Evolutionary conservation across 495 filamentous ascomycete species (phyloP).

Genomic region (Podospora appendiculata): DNA sequence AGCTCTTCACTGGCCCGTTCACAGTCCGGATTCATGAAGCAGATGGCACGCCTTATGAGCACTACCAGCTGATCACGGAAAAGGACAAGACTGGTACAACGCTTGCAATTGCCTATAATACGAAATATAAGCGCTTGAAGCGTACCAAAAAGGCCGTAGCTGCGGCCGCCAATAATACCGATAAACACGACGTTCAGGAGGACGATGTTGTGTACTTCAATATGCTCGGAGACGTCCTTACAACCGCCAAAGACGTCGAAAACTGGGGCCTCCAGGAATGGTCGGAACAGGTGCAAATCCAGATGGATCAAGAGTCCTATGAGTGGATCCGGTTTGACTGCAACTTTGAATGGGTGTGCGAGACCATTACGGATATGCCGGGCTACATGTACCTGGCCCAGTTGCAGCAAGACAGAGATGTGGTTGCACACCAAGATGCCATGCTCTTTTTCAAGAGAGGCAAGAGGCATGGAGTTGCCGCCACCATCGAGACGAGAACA

Average conservation of each 20-base stretch:
- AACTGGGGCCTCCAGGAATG: constrained; percentile 86
- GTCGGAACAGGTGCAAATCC: constrained; percentile 73
- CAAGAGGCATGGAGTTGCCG: constrained; percentile 61
- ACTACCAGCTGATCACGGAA: constrained; percentile 92
- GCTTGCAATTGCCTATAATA: constrained; percentile 96
- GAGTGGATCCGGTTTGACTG: constrained; percentile 98
- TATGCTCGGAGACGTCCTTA: constrained; percentile 85
- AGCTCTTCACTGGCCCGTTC: constrained; percentile 89
- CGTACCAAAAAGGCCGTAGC: constrained; percentile 84
- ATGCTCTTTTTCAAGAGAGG: constrained; percentile 37
- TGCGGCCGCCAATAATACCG: constrained; percentile 47
- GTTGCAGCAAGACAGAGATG: constrained; percentile 93
- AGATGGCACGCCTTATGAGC: constrained; percentile 96
- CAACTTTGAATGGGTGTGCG: constrained; percentile 96
- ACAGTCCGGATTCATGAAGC: constrained; percentile 97
- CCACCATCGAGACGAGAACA: constrained; percentile 80
- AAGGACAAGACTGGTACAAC: constrained; percentile 51
- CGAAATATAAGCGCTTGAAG: constrained; percentile 97
- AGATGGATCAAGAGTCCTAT: constrained; percentile 93
- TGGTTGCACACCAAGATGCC: constrained; percentile 84
- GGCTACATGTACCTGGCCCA: constrained; percentile 97
- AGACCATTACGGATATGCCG: constrained; percentile 65
- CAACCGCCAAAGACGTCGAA: constrained; percentile 67
- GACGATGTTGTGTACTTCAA: constrained; percentile 94
- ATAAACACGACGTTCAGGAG: constrained; percentile 68